Evolutionary conservation across 83 land plant species (phyloP), one percentile per base, ranked within the genome.

Genomic region (Picea mariana): DNA sequence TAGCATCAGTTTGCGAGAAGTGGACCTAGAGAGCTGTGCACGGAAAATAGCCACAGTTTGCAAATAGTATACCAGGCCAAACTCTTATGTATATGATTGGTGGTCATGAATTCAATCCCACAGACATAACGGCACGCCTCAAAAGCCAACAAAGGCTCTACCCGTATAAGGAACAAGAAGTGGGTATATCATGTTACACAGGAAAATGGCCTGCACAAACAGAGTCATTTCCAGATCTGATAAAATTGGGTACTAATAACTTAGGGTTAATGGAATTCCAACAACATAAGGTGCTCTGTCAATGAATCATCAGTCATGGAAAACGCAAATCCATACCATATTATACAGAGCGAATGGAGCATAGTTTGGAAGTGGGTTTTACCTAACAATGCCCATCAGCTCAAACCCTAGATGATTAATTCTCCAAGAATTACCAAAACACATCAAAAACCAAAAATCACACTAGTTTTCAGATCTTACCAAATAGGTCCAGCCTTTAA

Each of bases 341-440:
- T 71, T 71, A 8, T 71, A 71, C 75, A 71, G 23, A 18, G 59
- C 0, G 9, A 71, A 18, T 34, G n/a, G 42, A 6, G 8, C 9
- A 40, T 8, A 34, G 21, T 38, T n/a, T 71, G 47, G 11, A 38
- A 71, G 42, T 71, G n/a, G 42, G 73, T 18, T 69, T 69, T 34
- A 15, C 3, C 73, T 17, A 20, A 34, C 17, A 18, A 12, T 16
- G 44, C 6, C 20, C 73, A 31, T 3, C 17, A 17, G 73, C 9
- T 69, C 73, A 69, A 69, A 69, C 44, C 73, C 73, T 69, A 38
- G 42, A 69, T 23, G 47, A 42, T n/a, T 44, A 7, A 40, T 40
- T 9, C 11, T 73, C 0, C 26, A 73, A 40, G 49, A 24, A 44
- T 73, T 73, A 7, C 21, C 59, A n/a, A 73, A 73, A 47, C 59